phyloP scores from a whole-genome alignment of 2,329 filamentous ascomycete genomes.

The Fusarium papillatum region DNA sequence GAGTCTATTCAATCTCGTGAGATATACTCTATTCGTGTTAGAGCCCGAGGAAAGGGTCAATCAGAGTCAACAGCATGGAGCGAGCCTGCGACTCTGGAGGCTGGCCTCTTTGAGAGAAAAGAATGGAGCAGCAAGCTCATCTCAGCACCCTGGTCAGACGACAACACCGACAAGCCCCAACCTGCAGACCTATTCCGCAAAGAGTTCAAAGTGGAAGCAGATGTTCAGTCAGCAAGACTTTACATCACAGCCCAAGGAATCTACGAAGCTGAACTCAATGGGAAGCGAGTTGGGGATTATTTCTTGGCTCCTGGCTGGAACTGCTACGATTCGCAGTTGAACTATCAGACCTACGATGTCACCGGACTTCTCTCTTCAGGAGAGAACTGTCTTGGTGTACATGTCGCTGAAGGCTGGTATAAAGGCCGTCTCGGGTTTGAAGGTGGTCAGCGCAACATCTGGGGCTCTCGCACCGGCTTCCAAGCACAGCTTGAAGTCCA shows the following conservation, averaged over 20 bases:
- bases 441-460: slow-evolving; percentile 45
- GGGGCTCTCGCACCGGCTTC: slow-evolving; percentile 55
- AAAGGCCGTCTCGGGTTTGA: slow-evolving; percentile 51
- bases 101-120: slow-evolving; percentile 20
- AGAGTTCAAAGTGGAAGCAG: neutral
- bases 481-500: slow-evolving; percentile 56
- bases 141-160: slow-evolving; percentile 35
- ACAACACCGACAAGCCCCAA: slow-evolving; percentile 22
- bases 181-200: slow-evolving; percentile 37
- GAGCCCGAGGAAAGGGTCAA: slow-evolving; percentile 20
- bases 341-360: slow-evolving; percentile 68
- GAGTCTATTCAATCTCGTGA: slow-evolving; percentile 23
- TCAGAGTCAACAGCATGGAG: slow-evolving; percentile 22
- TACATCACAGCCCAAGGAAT: slow-evolving; percentile 62
- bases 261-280: slow-evolving; percentile 60
- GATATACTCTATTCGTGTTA: slow-evolving; percentile 12
- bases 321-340: slow-evolving; percentile 60
- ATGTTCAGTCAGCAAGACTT: slow-evolving; percentile 39
- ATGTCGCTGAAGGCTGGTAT: slow-evolving; percentile 65
- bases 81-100: slow-evolving; percentile 21
- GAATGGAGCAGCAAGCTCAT: slow-evolving; percentile 31
- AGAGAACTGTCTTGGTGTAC: slow-evolving; percentile 34
- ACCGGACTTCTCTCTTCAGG: slow-evolving; percentile 50
- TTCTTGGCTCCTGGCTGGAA: slow-evolving; percentile 66
- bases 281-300: slow-evolving; percentile 53